Percentiles rank a stretch among this genome's conserved stretches.
Conservation (phyloP, 345 rosid species). For the Aquilaria malaccensis region DNA sequence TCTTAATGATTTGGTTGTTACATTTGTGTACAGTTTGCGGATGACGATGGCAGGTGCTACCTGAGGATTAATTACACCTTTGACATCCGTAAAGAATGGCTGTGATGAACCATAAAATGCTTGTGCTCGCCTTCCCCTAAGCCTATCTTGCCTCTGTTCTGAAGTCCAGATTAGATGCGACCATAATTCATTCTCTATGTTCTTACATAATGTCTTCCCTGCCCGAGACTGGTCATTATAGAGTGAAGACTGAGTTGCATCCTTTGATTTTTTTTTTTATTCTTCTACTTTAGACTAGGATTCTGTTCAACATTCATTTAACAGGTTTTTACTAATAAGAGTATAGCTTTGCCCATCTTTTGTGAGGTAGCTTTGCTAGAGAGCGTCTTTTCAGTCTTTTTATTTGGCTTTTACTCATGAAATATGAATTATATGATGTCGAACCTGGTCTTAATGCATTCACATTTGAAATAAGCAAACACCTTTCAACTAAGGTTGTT, state of each 20-base stretch:
- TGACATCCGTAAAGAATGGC: slow-evolving; percentile 85
- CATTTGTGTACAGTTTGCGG: slow-evolving; percentile 48
- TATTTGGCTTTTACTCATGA: too few relatives aligned
- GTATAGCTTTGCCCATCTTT: slow-evolving; percentile 10
- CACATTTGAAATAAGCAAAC: too few relatives aligned
- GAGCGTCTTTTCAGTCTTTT: too few relatives aligned
- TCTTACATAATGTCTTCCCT: slow-evolving; percentile 13
- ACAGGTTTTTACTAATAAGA: slow-evolving; percentile 16
- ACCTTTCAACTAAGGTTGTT: too few relatives aligned
- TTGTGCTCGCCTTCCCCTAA: slow-evolving; percentile 3
- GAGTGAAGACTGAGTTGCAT: slow-evolving; percentile 8
- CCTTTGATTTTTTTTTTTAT: not conserved
- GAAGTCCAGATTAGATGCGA: slow-evolving; percentile 21
- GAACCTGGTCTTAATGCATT: too few relatives aligned
- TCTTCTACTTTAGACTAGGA: not conserved
- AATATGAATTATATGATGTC: too few relatives aligned
- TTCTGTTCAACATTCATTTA: slow-evolving; percentile 16
- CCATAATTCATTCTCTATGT: slow-evolving; percentile 12
- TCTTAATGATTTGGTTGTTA: not conserved
- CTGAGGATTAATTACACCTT: slow-evolving; percentile 87
- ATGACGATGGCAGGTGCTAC: slow-evolving; percentile 82
- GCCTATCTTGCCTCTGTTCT: not conserved
- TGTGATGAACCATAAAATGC: slow-evolving; percentile 10
- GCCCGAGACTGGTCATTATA: slow-evolving; percentile 12
- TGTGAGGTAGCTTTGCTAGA: too few relatives aligned